These are phyloP conservation scores for Globisporangium mamillatum DNA, from an alignment of 352 stramenopile species.

Conservation along the genomic window DNA sequence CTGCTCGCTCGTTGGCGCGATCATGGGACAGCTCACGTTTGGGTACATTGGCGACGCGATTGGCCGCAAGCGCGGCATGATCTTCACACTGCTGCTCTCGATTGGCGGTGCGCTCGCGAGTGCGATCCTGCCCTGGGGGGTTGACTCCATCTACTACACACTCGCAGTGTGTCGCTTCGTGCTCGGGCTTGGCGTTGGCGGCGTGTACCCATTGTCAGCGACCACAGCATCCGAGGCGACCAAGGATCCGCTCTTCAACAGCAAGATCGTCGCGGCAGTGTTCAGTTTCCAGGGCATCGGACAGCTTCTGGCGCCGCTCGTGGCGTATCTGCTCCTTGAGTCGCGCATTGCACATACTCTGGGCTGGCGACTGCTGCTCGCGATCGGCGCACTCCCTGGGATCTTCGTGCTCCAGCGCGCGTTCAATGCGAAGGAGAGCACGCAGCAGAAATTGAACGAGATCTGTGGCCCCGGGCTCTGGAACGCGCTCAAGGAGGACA, in stretches of 20 bases:
- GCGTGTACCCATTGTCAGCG: constrained; percentile 80
- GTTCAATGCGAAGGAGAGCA: constrained; percentile 59
- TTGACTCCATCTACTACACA: constrained; percentile 54
- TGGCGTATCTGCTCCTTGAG: constrained; percentile 13
- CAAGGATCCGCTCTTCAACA: constrained; percentile 40
- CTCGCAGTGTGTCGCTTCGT: constrained; percentile 70
- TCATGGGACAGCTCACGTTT: constrained; percentile 76
- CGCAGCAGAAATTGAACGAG: constrained; percentile 43
- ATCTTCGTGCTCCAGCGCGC: constrained; percentile 15
- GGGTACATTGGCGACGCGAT: constrained; percentile 73
- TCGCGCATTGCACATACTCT: constrained; percentile 7
- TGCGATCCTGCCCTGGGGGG: constrained; percentile 56
- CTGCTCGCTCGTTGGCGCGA: constrained; percentile 74
- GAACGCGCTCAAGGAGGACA: constrained; percentile 26
- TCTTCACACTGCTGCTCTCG: constrained; percentile 69
- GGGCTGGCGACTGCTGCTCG: constrained; percentile 13
- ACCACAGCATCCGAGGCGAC: constrained; percentile 39
- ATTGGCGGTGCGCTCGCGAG: constrained; percentile 57
- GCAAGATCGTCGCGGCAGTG: constrained; percentile 42
- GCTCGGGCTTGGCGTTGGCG: constrained; percentile 72
- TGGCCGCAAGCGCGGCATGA: constrained; percentile 69
- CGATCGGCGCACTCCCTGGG: constrained; percentile 4
- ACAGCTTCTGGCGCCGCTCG: constrained; percentile 11
- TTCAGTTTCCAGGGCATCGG: constrained; percentile 20
- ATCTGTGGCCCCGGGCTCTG: constrained; percentile 13